A percentile compares a stretch with the other conserved stretches of the same genome.
Conservation (phyloP, 352 stramenopile species). For the Phytophthora pluvialis region DNA sequence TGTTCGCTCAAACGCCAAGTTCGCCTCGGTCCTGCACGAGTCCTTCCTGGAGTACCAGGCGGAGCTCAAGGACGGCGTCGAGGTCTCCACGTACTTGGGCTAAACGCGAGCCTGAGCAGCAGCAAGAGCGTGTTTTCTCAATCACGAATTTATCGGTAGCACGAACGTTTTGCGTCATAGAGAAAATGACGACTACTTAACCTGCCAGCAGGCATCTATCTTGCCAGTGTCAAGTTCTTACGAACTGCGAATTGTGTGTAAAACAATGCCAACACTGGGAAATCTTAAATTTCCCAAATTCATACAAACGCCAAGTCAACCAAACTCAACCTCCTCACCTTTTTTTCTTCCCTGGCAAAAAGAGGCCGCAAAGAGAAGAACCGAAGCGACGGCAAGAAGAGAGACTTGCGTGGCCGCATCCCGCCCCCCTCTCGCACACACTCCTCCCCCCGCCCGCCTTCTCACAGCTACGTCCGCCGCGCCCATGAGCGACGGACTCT, state of each 20-base stretch:
- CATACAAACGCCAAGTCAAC: conserved; percentile 24
- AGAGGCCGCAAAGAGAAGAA: background rate
- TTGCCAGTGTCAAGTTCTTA: too few species aligned
- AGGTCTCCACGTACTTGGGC: conserved; percentile 33
- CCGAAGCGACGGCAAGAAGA: conserved; percentile 4
- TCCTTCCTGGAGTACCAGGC: conserved; percentile 38
- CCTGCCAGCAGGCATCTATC: too few species aligned
- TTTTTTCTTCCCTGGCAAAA: conserved; percentile 3
- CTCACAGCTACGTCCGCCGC: background rate
- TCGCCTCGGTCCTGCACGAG: conserved; percentile 36
- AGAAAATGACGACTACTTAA: conserved; percentile 11
- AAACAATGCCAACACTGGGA: too few species aligned
- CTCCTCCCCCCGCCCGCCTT: too few species aligned
- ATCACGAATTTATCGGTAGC: background rate
- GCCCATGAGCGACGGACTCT: conserved; percentile 41
- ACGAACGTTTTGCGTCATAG: background rate
- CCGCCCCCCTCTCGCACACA: too few species aligned
- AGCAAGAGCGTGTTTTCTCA: background rate
- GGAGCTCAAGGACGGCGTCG: conserved; percentile 34
- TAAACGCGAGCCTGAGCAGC: conserved; percentile 3
- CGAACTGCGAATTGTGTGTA: too few species aligned
- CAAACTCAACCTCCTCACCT: conserved; percentile 1
- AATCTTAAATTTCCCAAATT: conserved; percentile 18
- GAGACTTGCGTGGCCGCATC: conserved; percentile 3
- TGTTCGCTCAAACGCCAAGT: conserved; percentile 36